phyloP scores from a whole-genome alignment of 371 early-diverging fungal species.

The Fennellomyces sp. region DNA sequence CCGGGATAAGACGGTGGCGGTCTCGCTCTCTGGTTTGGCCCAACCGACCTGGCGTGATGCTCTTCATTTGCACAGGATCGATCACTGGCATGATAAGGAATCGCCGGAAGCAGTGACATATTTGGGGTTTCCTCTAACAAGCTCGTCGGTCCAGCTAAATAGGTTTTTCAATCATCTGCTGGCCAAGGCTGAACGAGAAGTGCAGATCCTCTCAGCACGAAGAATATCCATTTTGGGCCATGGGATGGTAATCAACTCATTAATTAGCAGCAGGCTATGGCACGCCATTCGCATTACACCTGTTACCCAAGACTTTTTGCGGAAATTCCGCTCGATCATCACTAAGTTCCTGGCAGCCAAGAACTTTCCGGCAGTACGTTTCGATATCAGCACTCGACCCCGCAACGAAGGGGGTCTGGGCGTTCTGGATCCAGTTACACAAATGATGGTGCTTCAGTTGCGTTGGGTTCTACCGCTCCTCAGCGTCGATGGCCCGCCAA shows the following conservation, averaged over 20 bases:
- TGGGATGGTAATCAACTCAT: conserved; percentile 14
- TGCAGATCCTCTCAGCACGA: neutral
- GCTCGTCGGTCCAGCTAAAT: conserved; percentile 14
- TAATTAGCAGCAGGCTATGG: conserved; percentile 3
- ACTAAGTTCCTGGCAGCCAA: too few relatives aligned
- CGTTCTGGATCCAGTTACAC: neutral
- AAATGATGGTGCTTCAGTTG: neutral
- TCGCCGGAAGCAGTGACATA: conserved; percentile 7
- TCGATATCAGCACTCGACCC: too few relatives aligned
- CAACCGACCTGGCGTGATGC: neutral
- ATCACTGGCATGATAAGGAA: conserved; percentile 15
- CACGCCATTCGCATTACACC: neutral
- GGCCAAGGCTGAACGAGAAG: neutral
- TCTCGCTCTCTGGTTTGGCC: conserved; percentile 19
- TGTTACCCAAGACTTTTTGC: neutral
- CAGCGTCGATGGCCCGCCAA: too few relatives aligned
- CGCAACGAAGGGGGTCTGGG: conserved; percentile 2
- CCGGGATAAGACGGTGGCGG: conserved; percentile 15
- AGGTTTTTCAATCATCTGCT: conserved; percentile 3
- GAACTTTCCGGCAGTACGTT: too few relatives aligned
- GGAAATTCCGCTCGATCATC: neutral
- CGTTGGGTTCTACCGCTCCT: conserved; percentile 2
- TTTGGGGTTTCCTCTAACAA: conserved; percentile 23
- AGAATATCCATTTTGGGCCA: conserved; percentile 15
- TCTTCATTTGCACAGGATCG: neutral